Evolutionary conservation across 169 alveolate species (phyloP), one percentile per base, ranked within the genome.

Genomic region (Plasmodium vivax): DNA sequence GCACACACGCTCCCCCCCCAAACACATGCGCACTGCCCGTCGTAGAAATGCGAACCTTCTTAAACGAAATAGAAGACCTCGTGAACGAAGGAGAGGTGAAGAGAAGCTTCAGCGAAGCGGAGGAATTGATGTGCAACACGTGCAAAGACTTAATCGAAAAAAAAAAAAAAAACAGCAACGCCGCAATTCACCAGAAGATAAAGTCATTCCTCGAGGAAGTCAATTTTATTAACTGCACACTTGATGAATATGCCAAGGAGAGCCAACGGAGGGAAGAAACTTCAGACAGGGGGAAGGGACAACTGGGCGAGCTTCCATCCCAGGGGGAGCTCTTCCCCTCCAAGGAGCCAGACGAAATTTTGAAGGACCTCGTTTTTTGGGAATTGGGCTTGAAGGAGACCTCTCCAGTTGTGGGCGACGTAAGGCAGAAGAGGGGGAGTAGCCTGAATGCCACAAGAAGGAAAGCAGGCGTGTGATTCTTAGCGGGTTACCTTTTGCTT

Each of bases 1-100:
- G 8, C 68, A 47, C 30, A 19, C 36, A 23, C 90, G 56, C 38
- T 23, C 36, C 34, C 56, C 32, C 36, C 23, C 56, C 84, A 43
- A 19, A 47, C 38, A 32, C 34, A 62, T 62, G 75, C 75, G 14
- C 3, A n/a, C 75, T 19, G 4, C 34, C n/a, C 41, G 77, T 23
- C 80, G 23, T 80, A 88, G 94, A 88, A 88, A 79, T 88, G 36
- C 91, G 45, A 88, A 58, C 23, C 6, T 88, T 88, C 58, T 80
- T 88, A 27, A 62, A 80, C n/a, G 94, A 88, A 88, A 88, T 88
- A 38, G 94, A 88, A 27, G 34, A 88, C 71, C n/a, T 88, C 23
- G 45, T 74, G 16, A 85, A 85, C 62, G 85, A 85, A 51, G 93
- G n/a, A 68, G 75, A 85, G 32, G 80, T n/a, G 45, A 38, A 84